Percentiles rank a stretch among this genome's conserved stretches.
These are phyloP conservation scores for Trichocomaceae sp. DNA, from an alignment of 2,329 filamentous ascomycete genomes.

Conservation along the genomic window DNA sequence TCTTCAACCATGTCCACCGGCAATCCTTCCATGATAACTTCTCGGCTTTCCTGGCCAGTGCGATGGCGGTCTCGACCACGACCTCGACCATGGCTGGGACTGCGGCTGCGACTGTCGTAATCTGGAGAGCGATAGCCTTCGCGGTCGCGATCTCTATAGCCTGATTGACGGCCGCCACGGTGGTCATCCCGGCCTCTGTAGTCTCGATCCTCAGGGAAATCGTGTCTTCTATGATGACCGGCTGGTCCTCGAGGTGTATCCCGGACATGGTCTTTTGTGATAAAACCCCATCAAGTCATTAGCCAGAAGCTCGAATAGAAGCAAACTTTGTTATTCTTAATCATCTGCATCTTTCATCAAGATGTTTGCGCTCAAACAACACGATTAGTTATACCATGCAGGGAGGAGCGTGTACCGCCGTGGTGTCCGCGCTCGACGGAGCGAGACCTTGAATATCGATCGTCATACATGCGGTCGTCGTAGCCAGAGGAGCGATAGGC, in stretches of 20 bases:
- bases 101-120: slow-evolving; percentile 28
- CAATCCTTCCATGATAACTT: slow-evolving; percentile 47
- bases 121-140: slow-evolving; percentile 40
- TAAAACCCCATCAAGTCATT: slow-evolving; percentile 23
- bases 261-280: slow-evolving; percentile 31
- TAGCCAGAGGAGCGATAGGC: slow-evolving; percentile 19
- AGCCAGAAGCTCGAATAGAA: slow-evolving; percentile 29
- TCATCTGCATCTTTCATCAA: slow-evolving; percentile 2
- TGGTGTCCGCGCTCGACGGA: slow-evolving; percentile 32
- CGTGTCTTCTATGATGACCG: slow-evolving; percentile 32
- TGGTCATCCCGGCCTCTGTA: slow-evolving; percentile 34
- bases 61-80: slow-evolving; percentile 27
- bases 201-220: slow-evolving; percentile 28
- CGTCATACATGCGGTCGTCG: slow-evolving; percentile 42
- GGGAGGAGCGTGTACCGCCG: slow-evolving; percentile 40
- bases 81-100: slow-evolving; percentile 29
- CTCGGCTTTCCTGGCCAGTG: slow-evolving; percentile 40
- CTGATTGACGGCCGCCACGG: slow-evolving; percentile 25
- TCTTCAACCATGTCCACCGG: slow-evolving; percentile 46
- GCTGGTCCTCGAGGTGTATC: slow-evolving; percentile 30
- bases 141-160: slow-evolving; percentile 41
- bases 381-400: slow-evolving; percentile 36
- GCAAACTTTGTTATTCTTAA: background rate
- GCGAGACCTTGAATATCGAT: slow-evolving; percentile 36
- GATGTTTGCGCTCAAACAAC: slow-evolving; percentile 15